phyloP scores from a whole-genome alignment of 108 stramenopile genomes.

The Skeletonema potamos region DNA sequence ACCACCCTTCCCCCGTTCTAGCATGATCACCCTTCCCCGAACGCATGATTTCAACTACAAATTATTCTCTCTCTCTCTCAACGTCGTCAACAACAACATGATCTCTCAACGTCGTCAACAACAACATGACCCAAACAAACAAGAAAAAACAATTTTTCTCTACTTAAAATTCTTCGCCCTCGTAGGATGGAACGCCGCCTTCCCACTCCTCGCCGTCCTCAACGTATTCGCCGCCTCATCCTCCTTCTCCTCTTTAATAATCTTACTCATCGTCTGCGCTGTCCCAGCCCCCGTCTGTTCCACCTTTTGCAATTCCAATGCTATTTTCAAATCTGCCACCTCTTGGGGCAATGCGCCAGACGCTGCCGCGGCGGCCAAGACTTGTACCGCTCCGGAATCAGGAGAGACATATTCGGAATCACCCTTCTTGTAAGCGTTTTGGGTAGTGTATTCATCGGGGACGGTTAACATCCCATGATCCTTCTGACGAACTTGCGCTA shows the following conservation, averaged over 20 bases:
- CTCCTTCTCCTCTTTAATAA: conserved; percentile 65
- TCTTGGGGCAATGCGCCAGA: conserved; percentile 70
- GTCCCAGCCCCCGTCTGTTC: conserved; percentile 88
- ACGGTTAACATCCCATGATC: conserved; percentile 85
- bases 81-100: too few relatives aligned
- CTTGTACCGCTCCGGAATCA: conserved; percentile 25
- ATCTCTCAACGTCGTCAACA: too few relatives aligned
- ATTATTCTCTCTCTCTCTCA: too few relatives aligned
- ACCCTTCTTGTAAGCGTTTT: conserved; percentile 77
- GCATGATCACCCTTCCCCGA: too few relatives aligned
- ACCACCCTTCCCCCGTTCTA: too few relatives aligned
- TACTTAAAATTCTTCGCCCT: conserved; percentile 57
- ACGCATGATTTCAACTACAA: too few relatives aligned
- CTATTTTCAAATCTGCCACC: conserved; percentile 71
- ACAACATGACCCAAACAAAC: too few relatives aligned
- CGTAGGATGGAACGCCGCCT: conserved; percentile 42
- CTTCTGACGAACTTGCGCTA: conserved; percentile 83
- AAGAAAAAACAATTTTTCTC: too few relatives aligned
- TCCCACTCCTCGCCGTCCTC: conserved; percentile 48
- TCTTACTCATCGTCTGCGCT: conserved; percentile 75
- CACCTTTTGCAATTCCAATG: conserved; percentile 85
- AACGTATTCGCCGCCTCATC: conserved; percentile 50
- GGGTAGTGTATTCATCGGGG: conserved; percentile 83
- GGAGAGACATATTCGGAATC: conserved; percentile 44
- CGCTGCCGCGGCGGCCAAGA: conserved; percentile 40